Conservation (phyloP, 192 early-diverging fungal genomes). For the Jimgerdemannia lactiflua region DNA sequence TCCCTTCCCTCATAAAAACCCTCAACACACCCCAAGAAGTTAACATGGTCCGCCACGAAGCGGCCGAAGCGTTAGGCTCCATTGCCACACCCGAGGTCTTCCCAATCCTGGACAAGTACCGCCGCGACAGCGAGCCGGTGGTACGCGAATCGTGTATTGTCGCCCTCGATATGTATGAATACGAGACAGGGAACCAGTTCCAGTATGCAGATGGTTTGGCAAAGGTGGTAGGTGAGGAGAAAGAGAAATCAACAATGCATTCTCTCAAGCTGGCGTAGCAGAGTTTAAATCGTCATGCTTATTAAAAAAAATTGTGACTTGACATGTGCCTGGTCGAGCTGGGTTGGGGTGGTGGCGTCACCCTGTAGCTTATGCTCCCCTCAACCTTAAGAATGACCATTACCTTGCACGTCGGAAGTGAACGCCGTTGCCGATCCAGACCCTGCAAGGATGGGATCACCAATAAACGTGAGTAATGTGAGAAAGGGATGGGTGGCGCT, state of each 20-base stretch:
- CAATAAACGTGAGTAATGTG: constrained; percentile 59
- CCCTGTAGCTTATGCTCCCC: too few species aligned
- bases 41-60: constrained; percentile 96
- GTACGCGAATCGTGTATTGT: constrained; percentile 92
- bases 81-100: constrained; percentile 90
- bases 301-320: too few species aligned
- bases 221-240: constrained; percentile 8
- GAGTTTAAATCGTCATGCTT: too few species aligned
- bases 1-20: constrained; percentile 77
- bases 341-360: too few species aligned
- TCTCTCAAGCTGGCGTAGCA: background rate
- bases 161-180: constrained; percentile 95
- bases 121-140: constrained; percentile 73
- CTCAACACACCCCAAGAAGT: constrained; percentile 77
- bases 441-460: constrained; percentile 85
- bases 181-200: constrained; percentile 83
- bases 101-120: constrained; percentile 66
- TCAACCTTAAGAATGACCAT: too few species aligned
- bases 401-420: too few species aligned
- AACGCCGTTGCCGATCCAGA: too few species aligned
- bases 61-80: constrained; percentile 94
- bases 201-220: constrained; percentile 75
- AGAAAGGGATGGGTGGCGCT: too few species aligned
- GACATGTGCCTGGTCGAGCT: too few species aligned
- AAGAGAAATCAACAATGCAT: background rate